A percentile compares a stretch with the other conserved stretches of the same genome.
These are phyloP conservation scores for Populus davidiana DNA, from an alignment of 345 rosid genomes.

Conservation along the genomic window DNA sequence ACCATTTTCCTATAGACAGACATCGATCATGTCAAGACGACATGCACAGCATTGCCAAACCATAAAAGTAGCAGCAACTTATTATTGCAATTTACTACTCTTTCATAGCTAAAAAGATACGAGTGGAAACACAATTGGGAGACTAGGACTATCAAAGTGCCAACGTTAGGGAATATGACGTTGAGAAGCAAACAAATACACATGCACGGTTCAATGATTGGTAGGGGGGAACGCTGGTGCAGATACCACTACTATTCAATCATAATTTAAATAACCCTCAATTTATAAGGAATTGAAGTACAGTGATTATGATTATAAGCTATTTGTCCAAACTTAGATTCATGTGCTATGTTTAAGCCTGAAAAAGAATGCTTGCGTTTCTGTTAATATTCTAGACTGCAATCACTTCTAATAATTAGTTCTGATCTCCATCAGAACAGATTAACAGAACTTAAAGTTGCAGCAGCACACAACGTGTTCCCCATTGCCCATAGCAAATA, in stretches of 20 bases:
- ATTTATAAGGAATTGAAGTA: background rate
- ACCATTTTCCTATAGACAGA: conserved; percentile 7
- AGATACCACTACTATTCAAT: background rate
- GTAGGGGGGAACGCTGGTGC: background rate
- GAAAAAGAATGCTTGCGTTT: background rate
- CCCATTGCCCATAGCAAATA: background rate
- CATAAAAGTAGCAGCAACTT: background rate
- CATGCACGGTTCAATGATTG: too few relatives aligned
- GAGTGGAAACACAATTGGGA: background rate
- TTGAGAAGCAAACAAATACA: background rate
- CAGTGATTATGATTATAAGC: background rate
- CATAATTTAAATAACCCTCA: too few relatives aligned
- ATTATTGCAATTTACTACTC: too few relatives aligned
- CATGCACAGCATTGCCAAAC: background rate
- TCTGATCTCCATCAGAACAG: background rate
- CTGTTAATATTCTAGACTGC: background rate
- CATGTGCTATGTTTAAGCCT: background rate
- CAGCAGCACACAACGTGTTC: background rate
- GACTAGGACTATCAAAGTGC: background rate
- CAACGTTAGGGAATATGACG: background rate
- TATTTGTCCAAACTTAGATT: background rate
- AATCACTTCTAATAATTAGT: background rate
- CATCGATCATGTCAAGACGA: background rate
- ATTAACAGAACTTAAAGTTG: background rate
- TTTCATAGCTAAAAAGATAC: background rate